phyloP scores from a whole-genome alignment of 1,139 yeast species.

The Geotrichum fermentans region DNA sequence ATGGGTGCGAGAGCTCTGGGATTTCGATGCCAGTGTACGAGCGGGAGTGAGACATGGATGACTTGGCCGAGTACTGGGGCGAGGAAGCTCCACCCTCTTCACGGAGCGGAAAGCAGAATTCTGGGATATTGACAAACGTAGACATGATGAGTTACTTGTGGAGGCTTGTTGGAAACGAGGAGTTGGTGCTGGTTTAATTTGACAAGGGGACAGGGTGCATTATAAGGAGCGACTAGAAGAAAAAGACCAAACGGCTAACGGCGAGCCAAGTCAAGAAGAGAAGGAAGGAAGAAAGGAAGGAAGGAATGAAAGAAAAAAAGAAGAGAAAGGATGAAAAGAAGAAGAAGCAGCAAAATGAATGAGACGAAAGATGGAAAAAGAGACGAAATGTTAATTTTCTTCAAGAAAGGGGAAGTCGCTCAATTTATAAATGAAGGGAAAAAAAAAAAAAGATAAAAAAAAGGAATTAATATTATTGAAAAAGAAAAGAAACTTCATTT shows the following conservation, averaged over 20 bases:
- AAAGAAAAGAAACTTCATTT: not conserved
- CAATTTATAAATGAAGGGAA: too few relatives aligned
- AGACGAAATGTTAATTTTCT: not conserved
- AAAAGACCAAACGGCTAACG: too few relatives aligned
- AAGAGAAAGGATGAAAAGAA: not conserved
- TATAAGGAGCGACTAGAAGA: not conserved
- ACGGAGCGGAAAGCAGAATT: slow-evolving; percentile 16
- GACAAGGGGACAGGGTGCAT: not conserved
- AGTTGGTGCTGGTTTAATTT: not conserved
- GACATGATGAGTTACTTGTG: not conserved
- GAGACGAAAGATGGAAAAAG: not conserved
- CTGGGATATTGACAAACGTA: not conserved
- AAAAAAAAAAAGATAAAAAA: not conserved
- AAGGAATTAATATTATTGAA: not conserved
- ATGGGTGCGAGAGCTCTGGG: slow-evolving; percentile 7
- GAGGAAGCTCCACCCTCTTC: not conserved
- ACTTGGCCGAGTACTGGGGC: not conserved
- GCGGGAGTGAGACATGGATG: slow-evolving; percentile 7
- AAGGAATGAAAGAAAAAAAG: not conserved
- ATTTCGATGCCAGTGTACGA: slow-evolving; percentile 17
- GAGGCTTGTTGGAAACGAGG: not conserved
- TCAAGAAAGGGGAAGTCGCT: not conserved
- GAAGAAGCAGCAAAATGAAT: not conserved
- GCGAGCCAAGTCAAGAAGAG: too few relatives aligned
- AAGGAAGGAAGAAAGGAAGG: not conserved